Percentiles rank a stretch among this genome's conserved stretches.
Conservation (phyloP, 768 basidiomycete species). For the Agrocybe chaxingu region DNA sequence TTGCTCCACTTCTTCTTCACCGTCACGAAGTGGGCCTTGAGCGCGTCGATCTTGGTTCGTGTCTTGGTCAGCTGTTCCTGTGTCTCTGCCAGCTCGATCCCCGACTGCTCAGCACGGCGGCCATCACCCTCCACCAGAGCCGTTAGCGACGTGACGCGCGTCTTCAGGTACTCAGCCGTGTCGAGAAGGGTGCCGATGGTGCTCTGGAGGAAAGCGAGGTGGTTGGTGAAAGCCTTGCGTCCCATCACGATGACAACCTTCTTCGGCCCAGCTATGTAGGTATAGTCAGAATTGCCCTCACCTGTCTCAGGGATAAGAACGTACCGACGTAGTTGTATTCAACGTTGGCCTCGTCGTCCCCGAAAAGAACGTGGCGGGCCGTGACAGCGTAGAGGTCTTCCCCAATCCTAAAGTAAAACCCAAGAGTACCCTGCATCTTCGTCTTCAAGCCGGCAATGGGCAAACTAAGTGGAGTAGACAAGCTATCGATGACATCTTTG, state of each 20-base stretch:
- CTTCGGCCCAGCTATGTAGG: constrained; percentile 24
- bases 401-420: constrained; percentile 29
- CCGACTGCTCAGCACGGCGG: constrained; percentile 11
- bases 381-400: constrained; percentile 31
- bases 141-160: constrained; percentile 14
- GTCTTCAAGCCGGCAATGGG: constrained; percentile 31
- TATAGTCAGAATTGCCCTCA: constrained; percentile 23
- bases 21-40: constrained; percentile 29
- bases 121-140: constrained; percentile 14
- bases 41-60: constrained; percentile 19
- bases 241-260: constrained; percentile 31
- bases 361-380: constrained; percentile 30
- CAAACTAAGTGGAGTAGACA: constrained; percentile 34
- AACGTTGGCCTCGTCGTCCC: constrained; percentile 19
- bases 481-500: constrained; percentile 28
- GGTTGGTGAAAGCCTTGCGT: constrained; percentile 22
- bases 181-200: constrained; percentile 20
- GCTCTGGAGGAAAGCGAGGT: constrained; percentile 26
- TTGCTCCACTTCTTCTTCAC: constrained; percentile 31
- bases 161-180: constrained; percentile 17
- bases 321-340: constrained; percentile 25
- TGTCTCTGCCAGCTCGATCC: constrained; percentile 15
- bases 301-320: constrained; percentile 21
- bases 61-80: constrained; percentile 18
- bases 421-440: constrained; percentile 32